Conservation (phyloP, 805 yeast species). For the Candida nanaspora region DNA sequence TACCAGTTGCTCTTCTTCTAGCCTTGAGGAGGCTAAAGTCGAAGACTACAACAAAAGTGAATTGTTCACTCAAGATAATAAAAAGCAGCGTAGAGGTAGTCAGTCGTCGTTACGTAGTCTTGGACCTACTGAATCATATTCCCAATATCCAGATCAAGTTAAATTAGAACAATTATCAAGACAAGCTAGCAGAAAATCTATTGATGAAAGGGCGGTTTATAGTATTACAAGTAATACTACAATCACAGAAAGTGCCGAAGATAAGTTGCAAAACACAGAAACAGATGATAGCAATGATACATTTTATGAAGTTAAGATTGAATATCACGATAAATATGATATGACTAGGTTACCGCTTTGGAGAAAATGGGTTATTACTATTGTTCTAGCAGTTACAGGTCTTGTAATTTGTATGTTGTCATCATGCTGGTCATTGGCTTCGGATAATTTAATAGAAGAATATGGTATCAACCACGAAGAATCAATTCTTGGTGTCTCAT, state of each 20-base stretch:
- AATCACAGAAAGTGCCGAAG: not conserved
- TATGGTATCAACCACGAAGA: slow-evolving; percentile 53
- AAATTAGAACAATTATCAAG: slow-evolving; percentile 7
- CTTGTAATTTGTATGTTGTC: slow-evolving; percentile 63
- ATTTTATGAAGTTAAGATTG: slow-evolving; percentile 10
- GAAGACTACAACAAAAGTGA: not conserved
- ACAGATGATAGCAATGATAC: slow-evolving; percentile 5
- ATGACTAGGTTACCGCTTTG: slow-evolving; percentile 27
- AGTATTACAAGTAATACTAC: not conserved
- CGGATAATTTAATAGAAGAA: slow-evolving; percentile 35
- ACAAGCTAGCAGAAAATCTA: slow-evolving; percentile 2
- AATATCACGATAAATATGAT: slow-evolving; percentile 11
- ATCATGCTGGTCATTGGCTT: slow-evolving; percentile 59
- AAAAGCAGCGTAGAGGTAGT: not conserved
- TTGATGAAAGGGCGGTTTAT: not conserved
- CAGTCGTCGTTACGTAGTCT: not conserved
- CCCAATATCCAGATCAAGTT: slow-evolving; percentile 13
- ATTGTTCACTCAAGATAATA: not conserved
- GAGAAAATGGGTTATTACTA: slow-evolving; percentile 52
- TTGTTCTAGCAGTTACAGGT: slow-evolving; percentile 46
- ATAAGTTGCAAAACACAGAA: not conserved
- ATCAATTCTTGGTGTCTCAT: slow-evolving; percentile 49
- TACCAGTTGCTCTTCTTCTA: not conserved
- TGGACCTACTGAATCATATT: not conserved
- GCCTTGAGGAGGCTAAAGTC: not conserved